Base-by-base conservation (phyloP, 108 stramenopile species). In the Conticribra guillardii region DNA sequence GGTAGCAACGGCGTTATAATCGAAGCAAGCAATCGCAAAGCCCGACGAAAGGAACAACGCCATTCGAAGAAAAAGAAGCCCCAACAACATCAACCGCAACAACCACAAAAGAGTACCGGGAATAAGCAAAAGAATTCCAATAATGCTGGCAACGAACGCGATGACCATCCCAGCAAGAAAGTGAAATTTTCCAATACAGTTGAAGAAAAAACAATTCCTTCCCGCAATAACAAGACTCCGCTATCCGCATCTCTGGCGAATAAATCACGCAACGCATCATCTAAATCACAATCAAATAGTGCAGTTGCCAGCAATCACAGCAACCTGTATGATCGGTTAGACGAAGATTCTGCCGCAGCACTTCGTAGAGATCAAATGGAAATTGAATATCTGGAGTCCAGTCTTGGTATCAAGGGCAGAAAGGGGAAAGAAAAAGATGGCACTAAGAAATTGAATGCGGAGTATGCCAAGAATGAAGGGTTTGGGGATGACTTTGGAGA, bases 401-500 rank as follows among this genome's bases (percentile, higher is more conserved):
- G 84, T 69, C 59, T 94, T 15, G 89, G 89, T 16, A 55, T 89
- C 3, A 77, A 65, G 50, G 50, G 53, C 22, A 53, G 45, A 4
- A 64, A 50, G 26, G 45, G 41, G 8, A 53, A 28, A 19, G 29
- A 16, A 48, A 67, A 44, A 47, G 23, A 54, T 19, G 27, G 53
- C 9, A 57, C 58, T 16, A 60, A 57, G 48, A 67, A 79, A 27
- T 55, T 93, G 53, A 86, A 86, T 80, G 78, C 82, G 44, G 88
- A 92, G 44, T 92, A 88, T 80, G 83, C 89, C 0, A 88, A 83
- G 62, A 82, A 83, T 46, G 92, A 93, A 74, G 89, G 92, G 44
- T 93, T 76, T 33, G 92, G 88, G 7, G 92, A 93, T 45, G 88
- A 89, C 62, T 93, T 93, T 80, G 92, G 92, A 23, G 83, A 89